Conservation (phyloP, 257 asterid genomes). For the Marsdenia floribunda region DNA sequence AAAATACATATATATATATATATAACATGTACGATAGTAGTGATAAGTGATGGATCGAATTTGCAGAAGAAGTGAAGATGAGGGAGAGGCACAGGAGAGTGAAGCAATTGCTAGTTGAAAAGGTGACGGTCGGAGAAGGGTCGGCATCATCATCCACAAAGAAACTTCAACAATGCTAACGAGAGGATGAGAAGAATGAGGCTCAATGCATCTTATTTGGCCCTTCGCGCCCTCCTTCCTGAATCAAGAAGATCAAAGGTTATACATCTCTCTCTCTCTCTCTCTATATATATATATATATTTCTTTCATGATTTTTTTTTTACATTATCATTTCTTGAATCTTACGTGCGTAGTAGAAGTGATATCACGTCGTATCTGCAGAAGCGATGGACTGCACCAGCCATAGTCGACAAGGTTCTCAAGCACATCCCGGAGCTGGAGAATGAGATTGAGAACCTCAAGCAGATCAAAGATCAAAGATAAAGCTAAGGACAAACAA, state of each 20-base stretch:
- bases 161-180: constrained; percentile 38
- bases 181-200: constrained; percentile 49
- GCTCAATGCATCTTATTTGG: constrained; percentile 38
- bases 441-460: background rate
- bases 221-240: constrained; percentile 38
- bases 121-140: background rate
- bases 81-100: constrained; percentile 2
- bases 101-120: constrained; percentile 2
- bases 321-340: too few relatives aligned
- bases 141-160: constrained; percentile 15
- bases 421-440: background rate
- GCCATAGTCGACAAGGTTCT: background rate
- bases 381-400: background rate
- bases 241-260: constrained; percentile 45
- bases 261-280: too few relatives aligned
- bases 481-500: background rate
- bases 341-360: too few relatives aligned
- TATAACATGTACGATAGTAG: background rate
- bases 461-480: background rate
- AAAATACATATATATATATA: too few relatives aligned
- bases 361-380: background rate
- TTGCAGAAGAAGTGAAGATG: constrained; percentile 1
- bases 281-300: too few relatives aligned
- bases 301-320: too few relatives aligned
- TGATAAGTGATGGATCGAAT: background rate